phyloP scores from a whole-genome alignment of 2,329 filamentous ascomycete species.

The Phaeosphaeria sp. region DNA sequence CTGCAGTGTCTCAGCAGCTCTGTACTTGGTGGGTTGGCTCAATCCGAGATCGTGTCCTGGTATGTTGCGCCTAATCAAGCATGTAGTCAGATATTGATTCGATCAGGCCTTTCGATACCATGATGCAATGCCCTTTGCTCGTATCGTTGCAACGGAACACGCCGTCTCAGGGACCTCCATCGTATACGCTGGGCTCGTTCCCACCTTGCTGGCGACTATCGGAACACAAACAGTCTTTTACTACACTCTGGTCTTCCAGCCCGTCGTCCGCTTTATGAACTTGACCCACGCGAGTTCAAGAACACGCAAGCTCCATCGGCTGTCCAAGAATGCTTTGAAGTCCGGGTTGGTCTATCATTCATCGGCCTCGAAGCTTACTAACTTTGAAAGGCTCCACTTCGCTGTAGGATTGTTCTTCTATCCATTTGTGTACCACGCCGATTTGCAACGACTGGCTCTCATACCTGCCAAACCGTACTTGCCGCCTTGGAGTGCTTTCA shows the following conservation, averaged over 20 bases:
- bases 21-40: conserved; percentile 47
- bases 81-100: conserved; percentile 1
- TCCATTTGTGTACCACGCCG: conserved; percentile 41
- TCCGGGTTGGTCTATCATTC: conserved; percentile 23
- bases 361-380: background rate
- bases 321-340: conserved; percentile 26
- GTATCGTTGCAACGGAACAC: conserved; percentile 33
- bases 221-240: conserved; percentile 28
- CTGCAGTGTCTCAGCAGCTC: conserved; percentile 33
- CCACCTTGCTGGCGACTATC: conserved; percentile 29
- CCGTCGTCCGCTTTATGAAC: conserved; percentile 37
- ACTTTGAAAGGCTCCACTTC: conserved; percentile 31
- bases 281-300: conserved; percentile 25
- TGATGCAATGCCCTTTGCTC: conserved; percentile 28
- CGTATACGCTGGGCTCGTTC: conserved; percentile 35
- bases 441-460: conserved; percentile 40
- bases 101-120: conserved; percentile 38
- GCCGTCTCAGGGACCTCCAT: conserved; percentile 27
- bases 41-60: conserved; percentile 36
- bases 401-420: conserved; percentile 38
- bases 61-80: conserved; percentile 5
- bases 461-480: conserved; percentile 34
- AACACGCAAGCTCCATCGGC: conserved; percentile 28
- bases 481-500: conserved; percentile 33
- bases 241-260: conserved; percentile 27